Conservation (phyloP, 352 stramenopile genomes). For the Phytophthora rubi region DNA sequence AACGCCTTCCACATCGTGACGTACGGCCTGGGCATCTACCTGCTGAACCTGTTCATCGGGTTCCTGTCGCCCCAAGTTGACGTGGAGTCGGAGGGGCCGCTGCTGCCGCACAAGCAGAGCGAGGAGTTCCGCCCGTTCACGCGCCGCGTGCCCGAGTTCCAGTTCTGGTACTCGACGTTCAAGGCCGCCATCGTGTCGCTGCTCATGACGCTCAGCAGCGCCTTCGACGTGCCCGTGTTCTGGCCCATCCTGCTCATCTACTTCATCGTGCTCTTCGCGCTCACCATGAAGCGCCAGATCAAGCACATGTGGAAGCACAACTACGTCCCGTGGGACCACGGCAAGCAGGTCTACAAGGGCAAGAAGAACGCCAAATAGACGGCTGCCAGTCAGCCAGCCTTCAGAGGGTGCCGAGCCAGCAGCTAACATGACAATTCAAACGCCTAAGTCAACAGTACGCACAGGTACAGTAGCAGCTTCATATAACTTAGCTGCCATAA, state of each 20-base stretch:
- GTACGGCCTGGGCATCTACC: constrained; percentile 98
- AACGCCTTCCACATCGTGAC: constrained; percentile 99
- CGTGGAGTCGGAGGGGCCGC: constrained; percentile 84
- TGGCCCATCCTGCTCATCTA: constrained; percentile 99
- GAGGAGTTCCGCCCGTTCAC: constrained; percentile 94
- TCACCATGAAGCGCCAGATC: constrained; percentile 99
- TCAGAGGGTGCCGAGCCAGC: constrained; percentile 7
- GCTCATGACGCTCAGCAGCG: constrained; percentile 97
- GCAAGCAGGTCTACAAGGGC: constrained; percentile 96
- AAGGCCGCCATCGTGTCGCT: constrained; percentile 93
- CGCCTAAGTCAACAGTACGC: background rate
- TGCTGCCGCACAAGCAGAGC: constrained; percentile 91
- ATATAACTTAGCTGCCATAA: background rate
- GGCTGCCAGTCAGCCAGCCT: constrained; percentile 9
- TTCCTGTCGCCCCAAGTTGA: constrained; percentile 98
- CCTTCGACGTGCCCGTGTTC: constrained; percentile 99
- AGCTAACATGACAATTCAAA: constrained; percentile 1
- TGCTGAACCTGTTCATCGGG: constrained; percentile 99
- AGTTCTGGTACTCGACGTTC: constrained; percentile 97
- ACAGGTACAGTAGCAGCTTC: background rate
- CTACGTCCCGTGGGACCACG: constrained; percentile 97
- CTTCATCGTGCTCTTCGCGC: constrained; percentile 98
- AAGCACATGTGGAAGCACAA: constrained; percentile 99
- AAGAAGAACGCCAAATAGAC: constrained; percentile 84
- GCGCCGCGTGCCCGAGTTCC: constrained; percentile 97